phyloP scores from a whole-genome alignment of 1,284 basidiomycete genomes.

The Pterulicium gracile region DNA sequence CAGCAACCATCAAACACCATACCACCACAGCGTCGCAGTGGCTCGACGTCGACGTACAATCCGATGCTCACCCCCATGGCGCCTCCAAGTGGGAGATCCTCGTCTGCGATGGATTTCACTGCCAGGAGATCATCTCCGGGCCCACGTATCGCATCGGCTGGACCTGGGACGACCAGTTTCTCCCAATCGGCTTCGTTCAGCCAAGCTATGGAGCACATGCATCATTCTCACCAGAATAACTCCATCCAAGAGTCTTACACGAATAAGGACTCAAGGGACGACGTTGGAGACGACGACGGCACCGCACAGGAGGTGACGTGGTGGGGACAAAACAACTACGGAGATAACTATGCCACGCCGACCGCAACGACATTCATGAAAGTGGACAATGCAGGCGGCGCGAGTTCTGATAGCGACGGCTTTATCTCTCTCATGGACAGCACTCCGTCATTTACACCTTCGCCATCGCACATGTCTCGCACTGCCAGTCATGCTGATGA shows the following conservation, averaged over 20 bases:
- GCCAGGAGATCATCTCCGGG: conserved; percentile 39
- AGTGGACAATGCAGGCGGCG: conserved; percentile 28
- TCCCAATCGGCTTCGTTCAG: conserved; percentile 31
- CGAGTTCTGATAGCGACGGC: conserved; percentile 38
- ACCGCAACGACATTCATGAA: conserved; percentile 54
- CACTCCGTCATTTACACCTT: conserved; percentile 31
- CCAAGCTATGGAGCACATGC: conserved; percentile 20
- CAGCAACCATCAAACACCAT: conserved; percentile 19
- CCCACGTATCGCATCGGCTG: conserved; percentile 42
- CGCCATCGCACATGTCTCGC: conserved; percentile 20
- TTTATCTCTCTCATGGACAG: conserved; percentile 86
- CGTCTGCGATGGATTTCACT: conserved; percentile 66
- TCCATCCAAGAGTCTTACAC: conserved; percentile 23
- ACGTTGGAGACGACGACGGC: conserved; percentile 25
- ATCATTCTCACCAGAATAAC: conserved; percentile 19
- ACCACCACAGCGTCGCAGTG: conserved; percentile 34
- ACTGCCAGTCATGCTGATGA: conserved; percentile 27
- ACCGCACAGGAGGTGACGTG: conserved; percentile 33
- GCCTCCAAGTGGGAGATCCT: conserved; percentile 52
- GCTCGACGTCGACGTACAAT: conserved; percentile 51
- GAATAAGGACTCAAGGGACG: too few species aligned
- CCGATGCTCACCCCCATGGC: conserved; percentile 32
- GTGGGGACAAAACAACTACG: conserved; percentile 49
- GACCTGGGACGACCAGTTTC: conserved; percentile 36
- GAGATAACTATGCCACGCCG: conserved; percentile 48